Percentiles rank a stretch among this genome's conserved stretches.
These are phyloP conservation scores for Kondoa subrosea DNA, from an alignment of 768 basidiomycete genomes.

Conservation along the genomic window DNA sequence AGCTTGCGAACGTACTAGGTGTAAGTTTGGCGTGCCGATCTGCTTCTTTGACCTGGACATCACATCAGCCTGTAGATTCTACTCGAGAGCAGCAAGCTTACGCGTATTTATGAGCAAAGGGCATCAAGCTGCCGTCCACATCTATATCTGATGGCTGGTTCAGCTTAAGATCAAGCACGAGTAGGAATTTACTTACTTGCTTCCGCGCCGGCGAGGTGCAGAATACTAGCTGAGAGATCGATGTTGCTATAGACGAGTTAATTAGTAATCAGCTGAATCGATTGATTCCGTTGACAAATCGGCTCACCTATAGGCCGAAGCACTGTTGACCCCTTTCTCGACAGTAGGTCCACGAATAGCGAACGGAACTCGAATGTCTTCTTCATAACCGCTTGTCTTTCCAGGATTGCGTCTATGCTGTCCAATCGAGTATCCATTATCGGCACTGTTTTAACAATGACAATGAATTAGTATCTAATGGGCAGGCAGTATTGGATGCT, in stretches of 20 bases:
- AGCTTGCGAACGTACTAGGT: too few relatives aligned
- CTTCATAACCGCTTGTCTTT: slow-evolving; percentile 24
- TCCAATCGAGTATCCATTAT: slow-evolving; percentile 22
- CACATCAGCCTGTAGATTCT: not conserved
- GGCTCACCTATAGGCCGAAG: not conserved
- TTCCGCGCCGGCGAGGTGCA: slow-evolving; percentile 21
- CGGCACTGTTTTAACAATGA: too few relatives aligned
- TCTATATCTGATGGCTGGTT: slow-evolving; percentile 15
- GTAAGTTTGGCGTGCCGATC: not conserved
- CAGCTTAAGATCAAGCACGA: not conserved
- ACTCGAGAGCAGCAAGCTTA: not conserved
- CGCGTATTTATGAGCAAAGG: not conserved
- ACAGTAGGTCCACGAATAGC: not conserved
- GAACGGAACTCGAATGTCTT: slow-evolving; percentile 20
- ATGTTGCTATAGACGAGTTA: slow-evolving; percentile 11
- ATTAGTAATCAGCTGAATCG: slow-evolving; percentile 14
- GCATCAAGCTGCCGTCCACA: slow-evolving; percentile 16
- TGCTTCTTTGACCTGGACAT: not conserved
- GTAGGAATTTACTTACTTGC: not conserved
- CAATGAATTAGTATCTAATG: too few relatives aligned
- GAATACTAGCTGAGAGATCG: slow-evolving; percentile 21
- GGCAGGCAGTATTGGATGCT: too few relatives aligned
- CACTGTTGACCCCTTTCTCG: not conserved
- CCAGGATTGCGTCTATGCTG: slow-evolving; percentile 22
- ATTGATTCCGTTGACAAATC: not conserved